These are phyloP conservation scores for Coccomyxa subellipsoidea DNA, from an alignment of 163 green algal genomes.

Conservation along the genomic window DNA sequence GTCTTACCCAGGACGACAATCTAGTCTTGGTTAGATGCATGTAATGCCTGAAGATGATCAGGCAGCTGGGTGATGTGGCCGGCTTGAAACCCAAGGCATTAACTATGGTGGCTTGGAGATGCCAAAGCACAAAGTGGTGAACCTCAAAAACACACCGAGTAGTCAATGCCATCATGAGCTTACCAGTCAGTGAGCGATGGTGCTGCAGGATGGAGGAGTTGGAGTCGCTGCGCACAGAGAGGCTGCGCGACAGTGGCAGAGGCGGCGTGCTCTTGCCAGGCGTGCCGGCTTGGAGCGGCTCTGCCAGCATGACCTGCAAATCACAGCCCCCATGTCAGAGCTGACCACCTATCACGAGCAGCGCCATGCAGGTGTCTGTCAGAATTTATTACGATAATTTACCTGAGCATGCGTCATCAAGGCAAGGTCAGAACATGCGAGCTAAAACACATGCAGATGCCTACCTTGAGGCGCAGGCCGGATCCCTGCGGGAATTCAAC, in stretches of 20 bases:
- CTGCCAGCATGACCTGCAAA: constrained; percentile 64
- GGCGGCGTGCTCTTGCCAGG: constrained; percentile 1
- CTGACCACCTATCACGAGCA: no score
- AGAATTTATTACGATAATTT: no score
- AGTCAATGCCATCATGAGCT: no score
- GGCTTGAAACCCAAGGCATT: no score
- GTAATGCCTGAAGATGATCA: no score
- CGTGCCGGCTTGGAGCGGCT: constrained; percentile 33
- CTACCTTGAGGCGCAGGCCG: constrained; percentile 76
- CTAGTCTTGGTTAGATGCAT: no score
- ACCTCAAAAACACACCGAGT: background rate
- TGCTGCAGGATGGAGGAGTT: constrained; percentile 15
- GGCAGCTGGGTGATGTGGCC: no score
- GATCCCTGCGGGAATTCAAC: constrained; percentile 77
- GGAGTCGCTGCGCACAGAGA: background rate
- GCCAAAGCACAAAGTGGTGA: background rate
- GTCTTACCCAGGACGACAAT: background rate
- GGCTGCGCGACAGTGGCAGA: background rate
- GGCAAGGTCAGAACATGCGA: no score
- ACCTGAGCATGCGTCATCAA: no score
- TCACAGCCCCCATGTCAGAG: no score
- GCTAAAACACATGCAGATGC: no score
- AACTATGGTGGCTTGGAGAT: background rate
- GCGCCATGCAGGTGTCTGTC: no score
- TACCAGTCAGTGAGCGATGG: background rate